phyloP scores from a whole-genome alignment of 2,329 filamentous ascomycete genomes.

The Aspergillus caelatus region DNA sequence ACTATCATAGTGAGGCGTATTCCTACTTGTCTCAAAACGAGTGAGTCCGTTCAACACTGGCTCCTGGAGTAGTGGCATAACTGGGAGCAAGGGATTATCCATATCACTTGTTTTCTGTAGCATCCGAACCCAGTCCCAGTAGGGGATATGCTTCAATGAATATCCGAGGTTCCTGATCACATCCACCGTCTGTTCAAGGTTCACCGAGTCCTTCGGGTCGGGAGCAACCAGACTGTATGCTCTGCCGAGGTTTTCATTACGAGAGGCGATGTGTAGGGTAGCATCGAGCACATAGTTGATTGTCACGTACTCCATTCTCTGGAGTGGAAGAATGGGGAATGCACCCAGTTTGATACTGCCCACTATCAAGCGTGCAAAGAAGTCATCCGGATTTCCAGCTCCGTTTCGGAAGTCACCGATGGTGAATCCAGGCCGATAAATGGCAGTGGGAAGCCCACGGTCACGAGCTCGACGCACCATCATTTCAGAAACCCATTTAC shows the following conservation, averaged over 20 bases:
- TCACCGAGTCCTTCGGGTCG: constrained; percentile 9
- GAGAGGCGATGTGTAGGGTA: constrained; percentile 16
- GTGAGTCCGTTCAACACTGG: constrained; percentile 33
- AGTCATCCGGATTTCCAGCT: constrained; percentile 71
- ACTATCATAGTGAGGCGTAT: constrained; percentile 16
- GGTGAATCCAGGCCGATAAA: constrained; percentile 79
- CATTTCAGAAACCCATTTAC: constrained; percentile 73
- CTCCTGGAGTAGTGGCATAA: constrained; percentile 45
- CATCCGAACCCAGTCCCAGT: constrained; percentile 9
- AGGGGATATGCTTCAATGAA: neutral
- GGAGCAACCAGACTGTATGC: constrained; percentile 19
- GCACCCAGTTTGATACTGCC: constrained; percentile 72
- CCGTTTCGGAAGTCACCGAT: constrained; percentile 69
- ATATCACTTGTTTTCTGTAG: neutral
- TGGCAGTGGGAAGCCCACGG: constrained; percentile 68
- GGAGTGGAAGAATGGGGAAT: constrained; percentile 15
- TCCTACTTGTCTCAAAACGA: constrained; percentile 21
- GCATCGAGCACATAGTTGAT: constrained; percentile 16
- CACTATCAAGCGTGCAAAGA: constrained; percentile 77
- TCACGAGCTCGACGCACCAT: constrained; percentile 72
- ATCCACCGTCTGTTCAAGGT: constrained; percentile 9
- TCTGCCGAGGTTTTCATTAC: constrained; percentile 12
- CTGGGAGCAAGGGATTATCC: constrained; percentile 10
- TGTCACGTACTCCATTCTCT: constrained; percentile 20
- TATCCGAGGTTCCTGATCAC: constrained; percentile 12